Evolutionary conservation across 2,329 filamentous ascomycete species (phyloP), one percentile per base, ranked within the genome.

Genomic region (Aspergillus niger): DNA sequence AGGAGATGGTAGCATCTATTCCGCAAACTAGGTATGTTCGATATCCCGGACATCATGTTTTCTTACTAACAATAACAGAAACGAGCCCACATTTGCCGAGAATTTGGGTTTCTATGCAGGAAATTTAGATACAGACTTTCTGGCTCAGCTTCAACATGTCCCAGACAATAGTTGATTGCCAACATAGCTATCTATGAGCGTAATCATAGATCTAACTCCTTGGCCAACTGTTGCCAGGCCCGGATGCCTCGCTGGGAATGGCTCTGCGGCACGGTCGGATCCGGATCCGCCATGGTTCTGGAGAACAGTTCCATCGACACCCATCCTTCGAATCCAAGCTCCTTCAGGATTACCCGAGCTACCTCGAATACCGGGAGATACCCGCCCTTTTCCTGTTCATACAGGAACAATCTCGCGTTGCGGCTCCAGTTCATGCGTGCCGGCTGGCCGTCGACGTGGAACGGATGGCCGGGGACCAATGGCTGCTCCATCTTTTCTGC

Each of bases 401-500:
- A 86, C 60, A 88, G 85, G 70, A 89, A 91, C 2, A 89, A 72
- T 17, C 90, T 79, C 63, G 87, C 89, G 70, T 92, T 92, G 17
- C 90, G 78, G 44, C 84, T 89, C 90, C 90, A 93, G 68, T 85
- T 90, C 90, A 93, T 92, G 2, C 87, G 78, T 2, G 84, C 71
- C 13, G 81, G 82, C 72, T 89, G 87, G 7, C 79, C 80, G 0
- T 80, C 73, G 8, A 83, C 76, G 74, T 88, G 83, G 66, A 84
- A 88, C 2, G 78, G 71, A 69, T 90, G 87, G 1, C 81, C 82
- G 17, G 79, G 69, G 1, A 80, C 61, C 7, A 92, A 72, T 0
- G 89, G 89, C 15, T 75, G 64, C 0, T 73, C 67, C 6, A 92
- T 79, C 8, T 82, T 80, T 71, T 91, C 88, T 3, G 85, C 90